A percentile compares a stretch with the other conserved stretches of the same genome.
phyloP scores from a whole-genome alignment of 2,329 filamentous ascomycete genomes.

The Davidsoniella australis region DNA sequence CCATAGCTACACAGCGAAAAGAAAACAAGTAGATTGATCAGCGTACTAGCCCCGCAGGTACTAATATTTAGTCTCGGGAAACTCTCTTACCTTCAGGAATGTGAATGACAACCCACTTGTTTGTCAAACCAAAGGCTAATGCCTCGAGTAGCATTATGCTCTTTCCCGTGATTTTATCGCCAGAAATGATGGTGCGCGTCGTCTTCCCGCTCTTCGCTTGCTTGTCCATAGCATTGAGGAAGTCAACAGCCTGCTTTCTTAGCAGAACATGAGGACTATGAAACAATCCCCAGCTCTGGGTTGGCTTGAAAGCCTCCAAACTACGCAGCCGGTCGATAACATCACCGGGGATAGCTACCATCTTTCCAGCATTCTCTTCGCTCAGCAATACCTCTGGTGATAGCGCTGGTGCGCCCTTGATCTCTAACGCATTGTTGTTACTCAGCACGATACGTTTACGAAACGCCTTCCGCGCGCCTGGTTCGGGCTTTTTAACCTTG shows the following conservation, averaged over 20 bases:
- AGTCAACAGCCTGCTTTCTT: constrained; percentile 56
- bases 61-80: neutral
- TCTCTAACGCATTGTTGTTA: constrained; percentile 80
- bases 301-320: constrained; percentile 80
- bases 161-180: constrained; percentile 65
- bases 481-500: constrained; percentile 32
- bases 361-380: constrained; percentile 40
- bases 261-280: constrained; percentile 63
- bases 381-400: constrained; percentile 35
- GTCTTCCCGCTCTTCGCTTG: constrained; percentile 33
- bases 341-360: constrained; percentile 50
- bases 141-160: constrained; percentile 73
- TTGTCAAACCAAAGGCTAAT: constrained; percentile 62
- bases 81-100: constrained; percentile 61
- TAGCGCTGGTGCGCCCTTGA: constrained; percentile 49
- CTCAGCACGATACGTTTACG: constrained; percentile 81
- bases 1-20: constrained; percentile 40
- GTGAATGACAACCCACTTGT: constrained; percentile 76
- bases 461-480: constrained; percentile 72
- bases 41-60: neutral
- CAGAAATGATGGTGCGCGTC: constrained; percentile 51
- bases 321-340: constrained; percentile 66
- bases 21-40: neutral
- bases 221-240: constrained; percentile 46
- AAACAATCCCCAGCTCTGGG: constrained; percentile 79